phyloP scores from a whole-genome alignment of 106 monocot genomes.

The Acorus calamus region DNA sequence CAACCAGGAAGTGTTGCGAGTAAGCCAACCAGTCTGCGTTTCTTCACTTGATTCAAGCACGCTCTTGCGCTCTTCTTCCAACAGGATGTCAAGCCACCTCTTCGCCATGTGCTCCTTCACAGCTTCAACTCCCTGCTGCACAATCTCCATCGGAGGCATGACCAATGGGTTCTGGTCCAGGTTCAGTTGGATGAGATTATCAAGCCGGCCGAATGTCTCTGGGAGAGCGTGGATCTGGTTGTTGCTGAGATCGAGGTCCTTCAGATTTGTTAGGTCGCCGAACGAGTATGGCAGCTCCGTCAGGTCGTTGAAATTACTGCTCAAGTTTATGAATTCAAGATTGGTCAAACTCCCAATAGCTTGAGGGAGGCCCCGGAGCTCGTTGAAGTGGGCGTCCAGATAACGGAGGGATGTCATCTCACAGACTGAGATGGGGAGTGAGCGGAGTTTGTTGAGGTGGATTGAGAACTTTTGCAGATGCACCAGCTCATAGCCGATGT shows the following conservation, averaged over 20 bases:
- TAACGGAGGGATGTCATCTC: slow-evolving; percentile 51
- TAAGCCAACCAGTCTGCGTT: slow-evolving; percentile 33
- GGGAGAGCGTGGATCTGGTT: slow-evolving; percentile 86
- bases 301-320: slow-evolving; percentile 85
- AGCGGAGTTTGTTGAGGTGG: slow-evolving; percentile 79
- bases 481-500: slow-evolving; percentile 60
- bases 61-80: slow-evolving; percentile 39
- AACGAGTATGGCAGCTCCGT: slow-evolving; percentile 63
- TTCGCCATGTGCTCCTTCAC: slow-evolving; percentile 65
- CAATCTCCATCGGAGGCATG: slow-evolving; percentile 56
- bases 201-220: slow-evolving; percentile 55
- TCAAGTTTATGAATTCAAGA: slow-evolving; percentile 64
- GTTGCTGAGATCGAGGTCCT: slow-evolving; percentile 82
- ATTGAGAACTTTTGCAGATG: slow-evolving; percentile 60
- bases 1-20: slow-evolving; percentile 47
- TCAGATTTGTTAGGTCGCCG: slow-evolving; percentile 62
- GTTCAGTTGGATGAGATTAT: slow-evolving; percentile 62
- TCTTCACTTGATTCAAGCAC: slow-evolving; percentile 14
- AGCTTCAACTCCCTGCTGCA: slow-evolving; percentile 40
- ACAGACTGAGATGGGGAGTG: slow-evolving; percentile 74
- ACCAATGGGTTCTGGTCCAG: slow-evolving; percentile 62
- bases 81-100: slow-evolving; percentile 33
- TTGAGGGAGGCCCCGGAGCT: slow-evolving; percentile 58
- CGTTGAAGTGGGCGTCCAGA: slow-evolving; percentile 91
- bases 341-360: slow-evolving; percentile 58